Evolutionary conservation across 305 asterid species (phyloP), one percentile per base, ranked within the genome.

Genomic region (Fraxinus sp.): DNA sequence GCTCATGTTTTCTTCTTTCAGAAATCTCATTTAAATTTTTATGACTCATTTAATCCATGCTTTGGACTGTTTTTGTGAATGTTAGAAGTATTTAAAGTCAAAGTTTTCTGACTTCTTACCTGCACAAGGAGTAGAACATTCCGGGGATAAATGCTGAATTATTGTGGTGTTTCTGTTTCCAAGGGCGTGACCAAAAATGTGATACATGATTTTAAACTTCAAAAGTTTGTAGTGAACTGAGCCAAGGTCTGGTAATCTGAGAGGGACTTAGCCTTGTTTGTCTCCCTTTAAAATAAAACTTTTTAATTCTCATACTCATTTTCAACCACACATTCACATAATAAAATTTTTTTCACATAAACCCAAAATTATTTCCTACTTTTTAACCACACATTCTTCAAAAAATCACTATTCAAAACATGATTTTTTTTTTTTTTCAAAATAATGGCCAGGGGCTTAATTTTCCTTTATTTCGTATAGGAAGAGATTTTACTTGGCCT

Each of bases 1-100:
- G 68, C 16, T 52, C 80, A 32, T 86, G 83, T 64, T 84, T 81
- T 82, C 74, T 57, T 66, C 85, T 49, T 46, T 71, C 49, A 64
- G 35, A 74, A 78, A 81, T 49, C 78, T 30, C 76, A 30, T 71
- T 32, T 71, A 1, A 71, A 20, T 71, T 30, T 70, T 32, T 71
- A 71, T 71, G 76, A 30, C 13, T 5, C 22, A 30, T 85, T 26
- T 6, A 9, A 76, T 57, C 57, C 64, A 9, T 62, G 33, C 83
- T 46, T 64, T 9, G 26, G 44, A 24, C 39, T 35, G 11, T 79
- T 26, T 79, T 52, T 44, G 22, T 81, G 52, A 79, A 33, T 74
- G 39, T 46, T 62, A 37, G 46, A 68, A 70, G 28, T 37, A 36
- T 46, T 32, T 52, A 28, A 14, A 10, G 75, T 64, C 79, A 49